A percentile compares a stretch with the other conserved stretches of the same genome.
These are phyloP conservation scores for Microsporum ferrugineum DNA, from an alignment of 2,329 filamentous ascomycete genomes.

Conservation along the genomic window DNA sequence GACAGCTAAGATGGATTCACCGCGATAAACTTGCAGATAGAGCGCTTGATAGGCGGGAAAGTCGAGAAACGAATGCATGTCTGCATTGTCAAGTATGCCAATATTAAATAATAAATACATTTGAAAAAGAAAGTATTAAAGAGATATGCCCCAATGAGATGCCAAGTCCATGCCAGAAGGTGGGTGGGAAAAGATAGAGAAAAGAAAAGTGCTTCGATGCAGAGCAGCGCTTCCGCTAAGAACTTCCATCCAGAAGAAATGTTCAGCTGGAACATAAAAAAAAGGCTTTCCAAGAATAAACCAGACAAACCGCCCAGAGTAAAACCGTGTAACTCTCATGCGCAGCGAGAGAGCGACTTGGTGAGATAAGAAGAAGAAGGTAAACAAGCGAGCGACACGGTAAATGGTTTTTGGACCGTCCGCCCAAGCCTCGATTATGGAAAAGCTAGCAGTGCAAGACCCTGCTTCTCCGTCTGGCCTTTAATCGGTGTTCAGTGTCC, in stretches of 20 bases:
- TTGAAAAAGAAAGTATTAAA: background rate
- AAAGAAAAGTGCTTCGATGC: background rate
- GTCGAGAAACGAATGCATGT: background rate
- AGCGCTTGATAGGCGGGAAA: background rate
- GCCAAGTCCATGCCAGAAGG: background rate
- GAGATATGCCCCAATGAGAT: background rate
- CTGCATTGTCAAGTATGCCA: background rate
- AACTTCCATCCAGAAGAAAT: background rate
- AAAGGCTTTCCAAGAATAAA: background rate
- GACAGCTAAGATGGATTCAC: too few relatives aligned
- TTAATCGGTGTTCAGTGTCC: constrained; percentile 15
- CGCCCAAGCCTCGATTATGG: background rate
- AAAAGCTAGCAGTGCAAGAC: constrained; percentile 4
- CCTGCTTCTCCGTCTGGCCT: constrained; percentile 13
- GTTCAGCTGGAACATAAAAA: background rate
- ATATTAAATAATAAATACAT: background rate
- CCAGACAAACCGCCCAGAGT: background rate
- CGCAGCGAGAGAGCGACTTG: background rate
- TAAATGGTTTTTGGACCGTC: background rate
- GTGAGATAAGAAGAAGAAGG: background rate
- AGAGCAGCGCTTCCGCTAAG: background rate
- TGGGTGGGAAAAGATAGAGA: background rate
- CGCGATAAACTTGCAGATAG: too few relatives aligned
- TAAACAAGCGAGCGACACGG: background rate
- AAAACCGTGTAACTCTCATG: background rate